Evolutionary conservation across 805 yeast species (phyloP).

Genomic region (Teunomyces lycoperdinae): DNA sequence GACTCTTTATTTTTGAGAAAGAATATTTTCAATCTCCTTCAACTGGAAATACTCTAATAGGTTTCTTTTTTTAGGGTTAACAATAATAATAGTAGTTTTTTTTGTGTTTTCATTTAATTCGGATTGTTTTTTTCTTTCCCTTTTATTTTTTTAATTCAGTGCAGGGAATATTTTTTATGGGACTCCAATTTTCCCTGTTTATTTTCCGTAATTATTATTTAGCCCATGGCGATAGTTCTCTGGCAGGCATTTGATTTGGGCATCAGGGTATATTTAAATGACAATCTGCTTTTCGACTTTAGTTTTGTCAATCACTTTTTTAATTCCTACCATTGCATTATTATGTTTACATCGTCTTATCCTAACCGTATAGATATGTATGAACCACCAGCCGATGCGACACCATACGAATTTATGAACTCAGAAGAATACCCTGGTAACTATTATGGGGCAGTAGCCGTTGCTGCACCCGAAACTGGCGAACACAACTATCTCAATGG

Average conservation of each 20-base stretch:
- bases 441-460: not conserved
- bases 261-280: constrained; percentile 3
- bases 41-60: not conserved
- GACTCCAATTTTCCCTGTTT: not conserved
- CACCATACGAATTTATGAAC: not conserved
- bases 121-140: not conserved
- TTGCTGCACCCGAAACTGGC: not conserved
- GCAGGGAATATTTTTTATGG: not conserved
- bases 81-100: not conserved
- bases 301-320: not conserved
- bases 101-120: not conserved
- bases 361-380: constrained; percentile 16
- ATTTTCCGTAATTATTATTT: constrained; percentile 3
- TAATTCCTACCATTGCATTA: constrained; percentile 1
- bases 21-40: not conserved
- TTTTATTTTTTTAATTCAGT: not conserved
- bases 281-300: constrained; percentile 1
- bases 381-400: constrained; percentile 13
- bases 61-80: not conserved
- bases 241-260: not conserved
- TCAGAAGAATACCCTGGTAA: not conserved
- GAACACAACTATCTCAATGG: constrained; percentile 3
- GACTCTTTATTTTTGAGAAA: not conserved
- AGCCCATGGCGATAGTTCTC: constrained; percentile 1
- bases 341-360: constrained; percentile 2